Base-by-base conservation (phyloP, 2,329 filamentous ascomycete genomes). In the Aspergillus sp. region DNA sequence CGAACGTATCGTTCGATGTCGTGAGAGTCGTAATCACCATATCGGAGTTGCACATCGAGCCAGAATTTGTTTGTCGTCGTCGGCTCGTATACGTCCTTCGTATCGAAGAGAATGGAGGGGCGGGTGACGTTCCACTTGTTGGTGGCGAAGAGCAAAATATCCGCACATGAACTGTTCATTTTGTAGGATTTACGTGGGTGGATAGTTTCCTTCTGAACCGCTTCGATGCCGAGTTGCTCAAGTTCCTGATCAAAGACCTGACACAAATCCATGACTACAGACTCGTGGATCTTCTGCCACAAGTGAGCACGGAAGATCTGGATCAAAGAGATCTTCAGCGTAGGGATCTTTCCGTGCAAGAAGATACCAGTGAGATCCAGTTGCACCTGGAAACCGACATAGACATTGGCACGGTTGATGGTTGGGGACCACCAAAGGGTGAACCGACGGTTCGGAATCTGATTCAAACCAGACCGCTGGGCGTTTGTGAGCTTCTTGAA, bases 241-340 rank as follows among this genome's bases (percentile, higher is more conserved):
- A 99, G 80, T 73, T 99, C 95, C 71, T 98, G 93, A 66, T 99
- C 95, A 67, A 99, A 96, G 14, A 99, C 95, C 73, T 99, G 96
- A 67, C 95, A 98, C 70, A 99, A 77, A 82, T 99, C 95, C 95
- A 99, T 99, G 35, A 97, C 93, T 0, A 98, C 93, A 1, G 90
- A 96, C 76, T 99, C 95, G 76, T 99, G 96, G 47, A 99, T 98
- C 82, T 99, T 99, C 75, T 99, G 95, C 95, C 95, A 99, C 81
- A 99, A 87, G 85, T 99, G 95, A 52, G 96, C 95, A 73, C 95
- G 89, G 90, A 99, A 99, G 68, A 99, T 99, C 73, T 99, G 95
- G 60, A 99, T 99, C 54, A 99, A 81, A 0, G 93, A 97, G 62
- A 99, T 99, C 79, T 99, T 99, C 44, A 99, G 78, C 0, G 95